phyloP scores from a whole-genome alignment of 805 yeast genomes.

The Ogataea haglerorum region DNA sequence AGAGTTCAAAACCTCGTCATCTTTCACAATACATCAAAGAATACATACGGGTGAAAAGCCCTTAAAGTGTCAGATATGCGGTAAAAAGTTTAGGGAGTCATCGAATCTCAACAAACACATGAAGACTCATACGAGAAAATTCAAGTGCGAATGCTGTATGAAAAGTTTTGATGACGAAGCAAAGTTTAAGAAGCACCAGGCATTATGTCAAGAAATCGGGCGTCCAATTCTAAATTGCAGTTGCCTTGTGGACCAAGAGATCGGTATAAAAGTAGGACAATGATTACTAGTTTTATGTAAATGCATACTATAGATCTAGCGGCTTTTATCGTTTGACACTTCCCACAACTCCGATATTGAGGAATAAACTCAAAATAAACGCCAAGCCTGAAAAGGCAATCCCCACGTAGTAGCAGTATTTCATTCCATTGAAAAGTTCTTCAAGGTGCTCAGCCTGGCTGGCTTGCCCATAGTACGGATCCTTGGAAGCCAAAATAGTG shows the following conservation, averaged over 20 bases:
- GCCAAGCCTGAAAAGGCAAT: conserved; percentile 34
- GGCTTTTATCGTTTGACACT: conserved; percentile 5
- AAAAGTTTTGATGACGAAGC: conserved; percentile 46
- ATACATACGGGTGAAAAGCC: conserved; percentile 93
- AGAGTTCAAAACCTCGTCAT: conserved; percentile 75
- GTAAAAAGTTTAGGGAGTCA: conserved; percentile 81
- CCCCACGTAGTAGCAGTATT: conserved; percentile 39
- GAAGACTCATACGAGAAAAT: conserved; percentile 64
- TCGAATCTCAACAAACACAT: conserved; percentile 86
- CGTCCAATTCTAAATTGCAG: conserved; percentile 1
- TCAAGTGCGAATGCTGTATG: conserved; percentile 50
- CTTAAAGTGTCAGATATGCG: conserved; percentile 73
- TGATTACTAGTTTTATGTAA: neutral
- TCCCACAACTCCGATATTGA: conserved; percentile 38
- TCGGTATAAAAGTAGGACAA: neutral
- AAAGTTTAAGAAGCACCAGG: conserved; percentile 40
- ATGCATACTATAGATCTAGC: neutral
- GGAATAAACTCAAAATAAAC: conserved; percentile 31
- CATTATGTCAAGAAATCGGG: conserved; percentile 17
- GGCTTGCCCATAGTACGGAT: conserved; percentile 31
- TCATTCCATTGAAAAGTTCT: conserved; percentile 33
- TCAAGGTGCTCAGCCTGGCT: conserved; percentile 21
- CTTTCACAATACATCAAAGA: conserved; percentile 77
- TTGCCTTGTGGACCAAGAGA: conserved; percentile 6
- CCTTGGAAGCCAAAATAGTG: conserved; percentile 36